These are phyloP conservation scores for Eimeria tenella DNA, from an alignment of 169 alveolate genomes.

Conservation along the genomic window DNA sequence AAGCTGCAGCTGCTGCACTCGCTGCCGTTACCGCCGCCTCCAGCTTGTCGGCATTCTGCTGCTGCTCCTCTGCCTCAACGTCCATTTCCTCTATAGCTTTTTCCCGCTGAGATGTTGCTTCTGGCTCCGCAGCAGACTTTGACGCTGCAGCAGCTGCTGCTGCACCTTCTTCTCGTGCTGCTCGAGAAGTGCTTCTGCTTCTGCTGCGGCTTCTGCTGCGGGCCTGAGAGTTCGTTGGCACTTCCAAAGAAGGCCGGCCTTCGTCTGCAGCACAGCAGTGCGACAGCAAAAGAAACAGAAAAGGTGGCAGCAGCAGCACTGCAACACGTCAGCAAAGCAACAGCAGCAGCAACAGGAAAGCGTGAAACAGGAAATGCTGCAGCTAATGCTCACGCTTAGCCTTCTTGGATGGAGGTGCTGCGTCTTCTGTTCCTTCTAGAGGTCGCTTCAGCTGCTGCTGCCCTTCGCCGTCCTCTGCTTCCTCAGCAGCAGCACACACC, in stretches of 20 bases:
- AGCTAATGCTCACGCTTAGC: not conserved
- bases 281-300: not conserved
- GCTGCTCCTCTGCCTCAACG: not conserved
- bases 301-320: no score
- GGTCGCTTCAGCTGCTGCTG: not conserved
- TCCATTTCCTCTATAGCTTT: not conserved
- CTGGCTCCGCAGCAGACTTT: not conserved
- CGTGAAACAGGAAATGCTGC: not conserved
- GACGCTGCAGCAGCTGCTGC: not conserved
- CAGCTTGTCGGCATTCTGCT: not conserved
- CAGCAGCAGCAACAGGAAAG: not conserved
- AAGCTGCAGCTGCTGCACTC: not conserved
- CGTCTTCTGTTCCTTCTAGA: constrained; percentile 1
- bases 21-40: not conserved
- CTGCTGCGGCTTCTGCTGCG: constrained; percentile 7
- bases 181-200: constrained; percentile 2
- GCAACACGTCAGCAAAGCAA: not conserved
- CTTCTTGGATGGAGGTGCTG: constrained; percentile 1
- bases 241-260: not conserved
- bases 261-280: constrained; percentile 13
- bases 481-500: not conserved
- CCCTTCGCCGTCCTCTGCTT: not conserved
- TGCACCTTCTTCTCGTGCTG: not conserved
- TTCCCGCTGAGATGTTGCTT: not conserved
- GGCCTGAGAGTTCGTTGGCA: not conserved